A percentile compares a stretch with the other conserved stretches of the same genome.
These are phyloP conservation scores for Amanita brunnescens DNA, from an alignment of 768 basidiomycete genomes.

Conservation along the genomic window DNA sequence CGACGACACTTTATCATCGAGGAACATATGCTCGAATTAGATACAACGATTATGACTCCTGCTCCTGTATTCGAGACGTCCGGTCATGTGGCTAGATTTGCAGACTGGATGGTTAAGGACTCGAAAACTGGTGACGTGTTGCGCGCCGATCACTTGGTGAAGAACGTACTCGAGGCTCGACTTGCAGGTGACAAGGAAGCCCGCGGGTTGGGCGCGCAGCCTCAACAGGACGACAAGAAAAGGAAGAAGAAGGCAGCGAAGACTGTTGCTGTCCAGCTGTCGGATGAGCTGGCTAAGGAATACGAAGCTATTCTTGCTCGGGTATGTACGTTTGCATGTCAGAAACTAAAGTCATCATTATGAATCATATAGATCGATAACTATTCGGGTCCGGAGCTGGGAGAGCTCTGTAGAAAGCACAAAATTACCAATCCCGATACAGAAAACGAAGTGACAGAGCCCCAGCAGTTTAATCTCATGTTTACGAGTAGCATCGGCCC, in stretches of 20 bases:
- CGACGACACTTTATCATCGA: slow-evolving; percentile 97
- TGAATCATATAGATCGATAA: slow-evolving; percentile 70
- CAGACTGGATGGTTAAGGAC: slow-evolving; percentile 99
- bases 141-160: slow-evolving; percentile 93
- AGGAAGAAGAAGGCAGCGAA: slow-evolving; percentile 73
- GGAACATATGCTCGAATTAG: slow-evolving; percentile 97
- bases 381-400: slow-evolving; percentile 82
- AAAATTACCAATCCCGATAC: slow-evolving; percentile 86
- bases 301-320: slow-evolving; percentile 85
- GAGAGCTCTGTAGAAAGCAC: slow-evolving; percentile 74
- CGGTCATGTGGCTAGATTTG: slow-evolving; percentile 95
- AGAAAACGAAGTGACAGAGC: slow-evolving; percentile 86
- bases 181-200: slow-evolving; percentile 89
- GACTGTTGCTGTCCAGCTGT: slow-evolving; percentile 56
- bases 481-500: slow-evolving; percentile 96
- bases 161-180: slow-evolving; percentile 83
- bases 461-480: slow-evolving; percentile 97
- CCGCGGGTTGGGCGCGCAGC: slow-evolving; percentile 59
- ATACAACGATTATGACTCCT: slow-evolving; percentile 97
- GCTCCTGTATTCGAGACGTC: slow-evolving; percentile 92
- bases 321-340: slow-evolving; percentile 35
- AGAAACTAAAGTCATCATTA: neutral
- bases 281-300: slow-evolving; percentile 63
- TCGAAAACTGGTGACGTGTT: slow-evolving; percentile 91
- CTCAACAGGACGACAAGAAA: slow-evolving; percentile 50